phyloP scores from a whole-genome alignment of 1,284 basidiomycete genomes.

The Termitomyces sp. region DNA sequence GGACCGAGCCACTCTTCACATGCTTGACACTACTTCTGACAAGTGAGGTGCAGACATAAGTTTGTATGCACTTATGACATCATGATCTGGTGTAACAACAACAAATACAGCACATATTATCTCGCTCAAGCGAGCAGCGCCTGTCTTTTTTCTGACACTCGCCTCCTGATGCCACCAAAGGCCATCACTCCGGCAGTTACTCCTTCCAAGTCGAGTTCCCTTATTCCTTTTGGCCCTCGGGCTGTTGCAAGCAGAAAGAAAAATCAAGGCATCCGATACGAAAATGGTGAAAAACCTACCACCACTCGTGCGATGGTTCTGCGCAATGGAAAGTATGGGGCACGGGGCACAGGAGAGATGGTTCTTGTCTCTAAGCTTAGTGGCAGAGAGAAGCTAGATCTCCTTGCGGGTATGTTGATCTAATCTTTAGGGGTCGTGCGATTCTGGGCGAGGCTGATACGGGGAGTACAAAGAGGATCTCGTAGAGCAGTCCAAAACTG shows the following conservation, averaged over 20 bases:
- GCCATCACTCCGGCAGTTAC: constrained; percentile 7
- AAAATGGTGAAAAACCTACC: constrained; percentile 49
- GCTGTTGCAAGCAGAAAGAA: constrained; percentile 39
- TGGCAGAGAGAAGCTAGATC: constrained; percentile 72
- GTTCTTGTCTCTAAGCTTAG: constrained; percentile 51
- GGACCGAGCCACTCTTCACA: no score
- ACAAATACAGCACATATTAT: not conserved
- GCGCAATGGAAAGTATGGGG: constrained; percentile 68
- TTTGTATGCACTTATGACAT: no score
- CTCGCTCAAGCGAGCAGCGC: not conserved
- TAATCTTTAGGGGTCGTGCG: constrained; percentile 1
- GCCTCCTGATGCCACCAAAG: constrained; percentile 27
- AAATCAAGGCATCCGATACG: constrained; percentile 37
- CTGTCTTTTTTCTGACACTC: not conserved
- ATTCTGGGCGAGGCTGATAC: constrained; percentile 6
- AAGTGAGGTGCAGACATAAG: no score
- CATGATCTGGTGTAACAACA: not conserved
- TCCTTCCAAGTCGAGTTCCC: constrained; percentile 29
- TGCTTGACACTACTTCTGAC: no score
- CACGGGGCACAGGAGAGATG: constrained; percentile 64
- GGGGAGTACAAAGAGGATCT: constrained; percentile 53
- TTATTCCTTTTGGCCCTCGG: constrained; percentile 50
- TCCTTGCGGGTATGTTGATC: constrained; percentile 56
- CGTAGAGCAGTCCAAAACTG: constrained; percentile 46
- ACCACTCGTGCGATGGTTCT: constrained; percentile 67